Evolutionary conservation across 345 rosid species (phyloP).

Genomic region (Dipteronia sinensis): DNA sequence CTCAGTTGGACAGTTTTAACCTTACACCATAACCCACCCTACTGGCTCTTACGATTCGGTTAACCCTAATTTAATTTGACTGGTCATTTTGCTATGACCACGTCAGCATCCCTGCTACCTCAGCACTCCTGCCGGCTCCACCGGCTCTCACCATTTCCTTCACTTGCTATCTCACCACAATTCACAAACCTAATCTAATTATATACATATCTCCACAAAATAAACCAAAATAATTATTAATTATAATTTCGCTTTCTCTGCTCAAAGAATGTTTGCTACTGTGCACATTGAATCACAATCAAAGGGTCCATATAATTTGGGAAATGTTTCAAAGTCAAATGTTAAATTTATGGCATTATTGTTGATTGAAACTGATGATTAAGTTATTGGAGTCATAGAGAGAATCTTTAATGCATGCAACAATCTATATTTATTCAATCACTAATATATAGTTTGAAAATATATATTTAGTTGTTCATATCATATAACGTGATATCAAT

Average conservation of each 20-base stretch:
- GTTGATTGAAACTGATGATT: neutral
- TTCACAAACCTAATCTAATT: no score
- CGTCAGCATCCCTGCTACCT: constrained; percentile 20
- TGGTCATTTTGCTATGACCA: constrained; percentile 10
- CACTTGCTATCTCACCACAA: neutral
- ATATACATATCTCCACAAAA: no score
- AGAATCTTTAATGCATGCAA: neutral
- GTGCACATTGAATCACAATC: constrained; percentile 13
- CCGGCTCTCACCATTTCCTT: constrained; percentile 14
- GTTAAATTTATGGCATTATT: neutral
- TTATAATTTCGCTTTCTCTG: constrained; percentile 24
- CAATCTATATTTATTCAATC: no score
- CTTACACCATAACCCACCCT: neutral
- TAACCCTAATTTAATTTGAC: constrained; percentile 18
- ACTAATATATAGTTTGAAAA: no score
- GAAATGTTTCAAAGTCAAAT: constrained; percentile 14
- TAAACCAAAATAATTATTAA: no score
- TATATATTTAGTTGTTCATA: no score
- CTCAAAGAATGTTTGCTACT: constrained; percentile 26
- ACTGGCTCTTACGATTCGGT: constrained; percentile 33
- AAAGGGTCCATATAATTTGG: constrained; percentile 10
- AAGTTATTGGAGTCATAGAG: neutral
- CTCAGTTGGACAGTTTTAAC: constrained; percentile 32
- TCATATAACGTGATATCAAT: no score
- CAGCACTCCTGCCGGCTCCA: constrained; percentile 33